A percentile compares a stretch with the other conserved stretches of the same genome.
phyloP scores from a whole-genome alignment of 1,139 yeast species.

The Kodamaea suecica region DNA sequence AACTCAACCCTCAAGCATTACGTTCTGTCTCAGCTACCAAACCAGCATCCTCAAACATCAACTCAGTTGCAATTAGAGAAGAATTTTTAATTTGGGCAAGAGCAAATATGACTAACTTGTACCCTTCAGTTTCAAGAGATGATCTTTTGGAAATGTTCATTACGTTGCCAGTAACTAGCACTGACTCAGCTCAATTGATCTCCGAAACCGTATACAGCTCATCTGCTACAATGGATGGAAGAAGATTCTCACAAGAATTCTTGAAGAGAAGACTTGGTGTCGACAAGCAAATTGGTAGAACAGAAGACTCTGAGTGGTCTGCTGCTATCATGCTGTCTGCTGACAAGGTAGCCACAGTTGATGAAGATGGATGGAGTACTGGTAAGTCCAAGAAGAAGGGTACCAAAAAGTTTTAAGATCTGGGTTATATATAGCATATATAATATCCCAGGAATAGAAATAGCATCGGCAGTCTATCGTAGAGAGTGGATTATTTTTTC shows the following conservation, averaged over 20 bases:
- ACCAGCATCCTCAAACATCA: conserved; percentile 25
- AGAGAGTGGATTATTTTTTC: too few relatives aligned
- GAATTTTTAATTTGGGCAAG: conserved; percentile 88
- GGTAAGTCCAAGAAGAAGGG: conserved; percentile 34
- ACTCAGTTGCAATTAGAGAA: conserved; percentile 38
- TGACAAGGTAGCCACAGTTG: conserved; percentile 47
- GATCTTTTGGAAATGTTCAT: conserved; percentile 79
- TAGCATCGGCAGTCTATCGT: too few relatives aligned
- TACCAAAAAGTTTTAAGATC: conserved; percentile 1
- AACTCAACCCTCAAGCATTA: conserved; percentile 39
- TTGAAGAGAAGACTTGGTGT: conserved; percentile 71
- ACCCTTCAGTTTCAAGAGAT: conserved; percentile 68
- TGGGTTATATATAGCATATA: neutral
- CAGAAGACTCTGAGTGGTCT: conserved; percentile 59
- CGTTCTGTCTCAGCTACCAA: conserved; percentile 45
- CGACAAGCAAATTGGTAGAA: conserved; percentile 51
- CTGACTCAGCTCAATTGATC: conserved; percentile 79
- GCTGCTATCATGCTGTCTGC: conserved; percentile 56
- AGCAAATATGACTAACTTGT: conserved; percentile 65
- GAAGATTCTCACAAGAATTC: conserved; percentile 90
- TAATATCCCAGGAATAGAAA: neutral
- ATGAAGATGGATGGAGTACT: conserved; percentile 73
- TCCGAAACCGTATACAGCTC: conserved; percentile 91
- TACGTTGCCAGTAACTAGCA: conserved; percentile 64
- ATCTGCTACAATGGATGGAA: conserved; percentile 91